phyloP scores from a whole-genome alignment of 2,329 filamentous ascomycete genomes.

The Fusarium anguioides region DNA sequence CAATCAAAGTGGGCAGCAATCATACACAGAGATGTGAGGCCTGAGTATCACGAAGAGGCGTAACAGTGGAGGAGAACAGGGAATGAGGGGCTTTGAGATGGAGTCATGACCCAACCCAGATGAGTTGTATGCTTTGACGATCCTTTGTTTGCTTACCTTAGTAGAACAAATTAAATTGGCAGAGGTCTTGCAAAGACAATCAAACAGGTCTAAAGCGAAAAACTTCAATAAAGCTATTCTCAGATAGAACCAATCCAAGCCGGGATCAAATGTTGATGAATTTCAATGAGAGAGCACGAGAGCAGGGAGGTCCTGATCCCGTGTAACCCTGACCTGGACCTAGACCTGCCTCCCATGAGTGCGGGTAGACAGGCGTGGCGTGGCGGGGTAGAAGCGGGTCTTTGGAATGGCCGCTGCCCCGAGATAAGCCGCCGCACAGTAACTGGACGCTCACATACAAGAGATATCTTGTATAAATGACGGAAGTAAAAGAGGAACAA shows the following conservation, averaged over 20 bases:
- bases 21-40: background rate
- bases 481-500: no score
- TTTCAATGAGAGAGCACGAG: constrained; percentile 15
- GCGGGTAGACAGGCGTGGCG: constrained; percentile 6
- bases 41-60: constrained; percentile 5
- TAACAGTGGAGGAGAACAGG: constrained; percentile 5
- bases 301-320: constrained; percentile 2
- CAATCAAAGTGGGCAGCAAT: background rate
- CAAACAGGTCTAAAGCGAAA: background rate
- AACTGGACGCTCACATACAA: no score
- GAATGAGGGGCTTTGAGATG: constrained; percentile 35
- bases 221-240: background rate
- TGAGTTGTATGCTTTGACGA: constrained; percentile 24
- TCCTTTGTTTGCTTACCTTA: constrained; percentile 31
- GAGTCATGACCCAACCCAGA: constrained; percentile 23
- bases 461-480: no score
- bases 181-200: background rate
- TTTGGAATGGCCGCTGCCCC: constrained; percentile 44
- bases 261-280: constrained; percentile 4
- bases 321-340: background rate
- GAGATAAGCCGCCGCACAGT: constrained; percentile 23
- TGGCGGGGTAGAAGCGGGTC: constrained; percentile 38
- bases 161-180: background rate
- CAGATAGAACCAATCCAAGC: background rate
- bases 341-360: background rate